These are phyloP conservation scores for Liquidambar formosana DNA, from an alignment of 164 flowering plant species.

Conservation along the genomic window DNA sequence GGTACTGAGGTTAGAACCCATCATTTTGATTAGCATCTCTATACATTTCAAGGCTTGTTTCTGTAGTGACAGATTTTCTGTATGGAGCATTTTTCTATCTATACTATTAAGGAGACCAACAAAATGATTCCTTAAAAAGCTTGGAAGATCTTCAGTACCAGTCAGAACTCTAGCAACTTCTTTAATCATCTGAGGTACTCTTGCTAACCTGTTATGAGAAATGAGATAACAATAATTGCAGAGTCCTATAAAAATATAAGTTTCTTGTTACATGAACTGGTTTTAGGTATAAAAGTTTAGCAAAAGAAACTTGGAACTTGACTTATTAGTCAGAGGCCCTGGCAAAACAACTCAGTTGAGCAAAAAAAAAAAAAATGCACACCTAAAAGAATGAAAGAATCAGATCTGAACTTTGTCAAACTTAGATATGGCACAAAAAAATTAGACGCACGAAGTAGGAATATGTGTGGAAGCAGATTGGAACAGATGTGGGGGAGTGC, in stretches of 20 bases:
- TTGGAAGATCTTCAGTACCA: conserved; percentile 80
- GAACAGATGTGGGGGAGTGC: background rate
- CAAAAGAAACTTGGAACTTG: no score
- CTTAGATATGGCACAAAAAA: no score
- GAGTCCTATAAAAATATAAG: background rate
- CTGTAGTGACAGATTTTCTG: conserved; percentile 68
- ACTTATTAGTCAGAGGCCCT: no score
- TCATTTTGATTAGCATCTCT: conserved; percentile 84
- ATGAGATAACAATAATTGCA: conserved; percentile 1
- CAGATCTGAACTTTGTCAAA: no score
- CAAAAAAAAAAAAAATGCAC: no score
- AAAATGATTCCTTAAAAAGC: conserved; percentile 88
- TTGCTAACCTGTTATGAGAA: conserved; percentile 52
- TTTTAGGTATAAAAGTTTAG: background rate
- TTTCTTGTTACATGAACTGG: background rate
- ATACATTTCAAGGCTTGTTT: conserved; percentile 88
- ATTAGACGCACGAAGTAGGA: no score
- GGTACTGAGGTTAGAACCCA: conserved; percentile 86
- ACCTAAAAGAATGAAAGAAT: no score
- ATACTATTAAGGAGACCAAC: conserved; percentile 95
- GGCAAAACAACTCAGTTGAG: no score
- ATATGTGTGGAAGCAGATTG: no score
- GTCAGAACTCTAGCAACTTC: conserved; percentile 83
- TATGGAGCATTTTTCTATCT: conserved; percentile 91
- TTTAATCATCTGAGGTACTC: conserved; percentile 81